Percentiles rank a stretch among this genome's conserved stretches.
These are phyloP conservation scores for Mycena crocata DNA, from an alignment of 768 basidiomycete genomes.

Conservation along the genomic window DNA sequence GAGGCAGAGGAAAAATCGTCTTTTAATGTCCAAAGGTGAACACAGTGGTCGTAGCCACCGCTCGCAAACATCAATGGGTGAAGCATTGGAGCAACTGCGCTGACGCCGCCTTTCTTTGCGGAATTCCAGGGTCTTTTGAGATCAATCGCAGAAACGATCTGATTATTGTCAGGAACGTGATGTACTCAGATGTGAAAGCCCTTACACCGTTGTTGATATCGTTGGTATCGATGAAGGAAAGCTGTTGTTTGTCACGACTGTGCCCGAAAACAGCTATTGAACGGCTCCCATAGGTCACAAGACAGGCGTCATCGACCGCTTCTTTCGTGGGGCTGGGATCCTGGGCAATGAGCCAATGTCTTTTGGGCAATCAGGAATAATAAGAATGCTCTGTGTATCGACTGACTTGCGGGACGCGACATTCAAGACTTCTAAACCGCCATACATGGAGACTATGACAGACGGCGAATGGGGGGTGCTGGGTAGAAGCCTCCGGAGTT, in stretches of 20 bases:
- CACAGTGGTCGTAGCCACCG: constrained; percentile 60
- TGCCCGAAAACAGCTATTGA: constrained; percentile 51
- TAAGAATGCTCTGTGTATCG: constrained; percentile 13
- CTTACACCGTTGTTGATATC: constrained; percentile 38
- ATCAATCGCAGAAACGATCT: constrained; percentile 22
- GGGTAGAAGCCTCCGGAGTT: constrained; percentile 51
- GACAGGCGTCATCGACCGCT: constrained; percentile 56
- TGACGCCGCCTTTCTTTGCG: constrained; percentile 55
- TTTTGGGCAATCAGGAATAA: constrained; percentile 23
- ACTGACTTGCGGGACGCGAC: constrained; percentile 36
- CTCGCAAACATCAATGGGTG: constrained; percentile 58
- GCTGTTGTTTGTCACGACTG: constrained; percentile 49
- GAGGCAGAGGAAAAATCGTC: constrained; percentile 46
- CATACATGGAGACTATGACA: constrained; percentile 52
- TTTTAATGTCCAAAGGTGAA: constrained; percentile 60
- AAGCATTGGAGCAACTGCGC: constrained; percentile 54
- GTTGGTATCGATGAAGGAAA: constrained; percentile 38
- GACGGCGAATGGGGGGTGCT: constrained; percentile 28
- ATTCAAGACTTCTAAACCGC: constrained; percentile 48
- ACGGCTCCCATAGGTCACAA: constrained; percentile 41
- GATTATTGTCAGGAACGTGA: constrained; percentile 3
- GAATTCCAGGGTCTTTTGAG: constrained; percentile 45
- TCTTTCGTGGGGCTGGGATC: constrained; percentile 39
- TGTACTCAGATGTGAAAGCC: not conserved
- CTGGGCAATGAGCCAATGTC: constrained; percentile 32